Evolutionary conservation across 345 rosid genomes (phyloP).

Genomic region (Hypericum perforatum): DNA sequence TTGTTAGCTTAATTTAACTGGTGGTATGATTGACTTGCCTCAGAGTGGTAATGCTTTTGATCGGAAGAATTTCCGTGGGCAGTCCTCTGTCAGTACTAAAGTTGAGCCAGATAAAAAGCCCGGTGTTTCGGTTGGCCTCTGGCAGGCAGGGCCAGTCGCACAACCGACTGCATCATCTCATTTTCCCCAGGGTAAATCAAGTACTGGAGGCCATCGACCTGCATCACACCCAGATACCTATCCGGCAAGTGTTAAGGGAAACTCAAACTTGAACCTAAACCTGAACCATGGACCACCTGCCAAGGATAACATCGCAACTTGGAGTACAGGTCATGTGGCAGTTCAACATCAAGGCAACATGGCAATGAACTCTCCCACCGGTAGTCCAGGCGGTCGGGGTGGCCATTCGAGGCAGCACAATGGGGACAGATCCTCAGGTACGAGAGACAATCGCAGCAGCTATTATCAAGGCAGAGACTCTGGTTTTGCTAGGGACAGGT

Average conservation of each 20-base stretch:
- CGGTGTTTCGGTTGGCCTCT: conserved; percentile 37
- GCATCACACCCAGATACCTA: conserved; percentile 13
- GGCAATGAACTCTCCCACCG: conserved; percentile 19
- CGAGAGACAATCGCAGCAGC: conserved; percentile 35
- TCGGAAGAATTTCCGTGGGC: conserved; percentile 33
- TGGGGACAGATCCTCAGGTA: conserved; percentile 32
- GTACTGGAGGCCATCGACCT: too few species aligned
- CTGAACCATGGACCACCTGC: conserved; percentile 16
- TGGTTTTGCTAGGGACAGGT: conserved; percentile 42
- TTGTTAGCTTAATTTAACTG: conserved; percentile 1
- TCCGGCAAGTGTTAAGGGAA: conserved; percentile 34
- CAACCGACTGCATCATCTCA: conserved; percentile 32
- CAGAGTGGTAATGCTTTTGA: conserved; percentile 17
- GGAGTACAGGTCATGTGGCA: conserved; percentile 33
- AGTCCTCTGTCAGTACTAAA: conserved; percentile 34
- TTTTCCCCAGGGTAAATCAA: neutral
- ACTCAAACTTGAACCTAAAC: conserved; percentile 19
- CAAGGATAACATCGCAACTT: conserved; percentile 17
- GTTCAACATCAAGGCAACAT: conserved; percentile 27
- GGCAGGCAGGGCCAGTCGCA: conserved; percentile 40
- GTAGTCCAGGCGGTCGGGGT: conserved; percentile 32
- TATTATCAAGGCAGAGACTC: conserved; percentile 38
- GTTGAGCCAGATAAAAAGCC: conserved; percentile 31
- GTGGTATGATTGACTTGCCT: neutral
- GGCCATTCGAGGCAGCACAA: conserved; percentile 38